A percentile compares a stretch with the other conserved stretches of the same genome.
Conservation (phyloP, 208 protist genomes). For the Acanthamoeba pearcei region DNA sequence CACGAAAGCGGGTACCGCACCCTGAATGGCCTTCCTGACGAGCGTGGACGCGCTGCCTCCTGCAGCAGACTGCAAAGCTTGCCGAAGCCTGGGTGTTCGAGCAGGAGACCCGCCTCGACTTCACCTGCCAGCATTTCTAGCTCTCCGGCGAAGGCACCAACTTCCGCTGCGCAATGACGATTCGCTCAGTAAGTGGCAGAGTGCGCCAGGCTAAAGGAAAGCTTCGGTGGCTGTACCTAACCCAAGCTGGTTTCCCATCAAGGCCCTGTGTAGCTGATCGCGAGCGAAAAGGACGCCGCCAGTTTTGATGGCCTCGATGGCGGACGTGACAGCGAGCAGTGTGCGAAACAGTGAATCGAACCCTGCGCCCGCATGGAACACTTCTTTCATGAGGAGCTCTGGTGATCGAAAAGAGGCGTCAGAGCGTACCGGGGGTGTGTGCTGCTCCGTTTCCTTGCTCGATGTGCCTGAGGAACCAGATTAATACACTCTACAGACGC, state of each 20-base stretch:
- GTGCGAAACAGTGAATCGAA: not conserved
- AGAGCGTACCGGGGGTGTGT: not conserved
- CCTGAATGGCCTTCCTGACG: not conserved
- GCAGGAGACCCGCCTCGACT: constrained; percentile 25
- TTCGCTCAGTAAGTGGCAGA: not conserved
- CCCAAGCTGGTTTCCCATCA: not conserved
- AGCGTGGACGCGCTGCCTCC: not conserved
- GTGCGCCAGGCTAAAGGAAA: not conserved
- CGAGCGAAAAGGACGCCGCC: constrained; percentile 31
- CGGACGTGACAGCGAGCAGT: not conserved
- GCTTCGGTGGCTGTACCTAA: not conserved
- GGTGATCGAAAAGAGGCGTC: too few species aligned
- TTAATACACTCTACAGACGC: too few species aligned
- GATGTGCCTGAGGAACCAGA: too few species aligned
- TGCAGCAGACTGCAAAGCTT: not conserved
- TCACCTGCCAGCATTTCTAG: constrained; percentile 35
- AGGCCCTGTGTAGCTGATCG: not conserved
- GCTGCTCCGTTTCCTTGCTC: not conserved
- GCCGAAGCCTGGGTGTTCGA: constrained; percentile 15
- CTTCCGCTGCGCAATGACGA: not conserved
- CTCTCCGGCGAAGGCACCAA: not conserved
- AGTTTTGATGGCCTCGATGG: not conserved
- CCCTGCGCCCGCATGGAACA: not conserved
- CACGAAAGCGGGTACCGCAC: not conserved
- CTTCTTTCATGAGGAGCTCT: not conserved